These are phyloP conservation scores for Daldinia grandis DNA, from an alignment of 495 filamentous ascomycete species.

Conservation along the genomic window DNA sequence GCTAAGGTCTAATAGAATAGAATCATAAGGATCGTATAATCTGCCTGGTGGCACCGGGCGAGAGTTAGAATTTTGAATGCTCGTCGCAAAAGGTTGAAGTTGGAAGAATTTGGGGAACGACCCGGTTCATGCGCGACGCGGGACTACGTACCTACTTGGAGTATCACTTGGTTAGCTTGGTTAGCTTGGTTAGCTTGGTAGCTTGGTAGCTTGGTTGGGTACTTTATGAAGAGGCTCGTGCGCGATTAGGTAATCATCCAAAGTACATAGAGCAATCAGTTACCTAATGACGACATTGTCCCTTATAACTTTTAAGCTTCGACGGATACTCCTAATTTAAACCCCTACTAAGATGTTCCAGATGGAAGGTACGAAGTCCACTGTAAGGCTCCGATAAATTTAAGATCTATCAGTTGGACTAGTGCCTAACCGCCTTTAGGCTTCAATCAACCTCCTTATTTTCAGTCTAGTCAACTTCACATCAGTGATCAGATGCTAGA, in stretches of 20 bases:
- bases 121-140: conserved; percentile 19
- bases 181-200: too few species aligned
- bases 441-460: not conserved
- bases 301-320: conserved; percentile 1
- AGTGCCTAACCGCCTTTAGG: not conserved
- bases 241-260: not conserved
- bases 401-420: not conserved
- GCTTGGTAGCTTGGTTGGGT: not conserved
- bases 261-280: not conserved
- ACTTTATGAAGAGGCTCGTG: not conserved
- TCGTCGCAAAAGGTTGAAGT: conserved; percentile 44
- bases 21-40: conserved; percentile 50
- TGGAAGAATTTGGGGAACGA: conserved; percentile 37
- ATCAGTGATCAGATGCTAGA: too few species aligned
- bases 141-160: conserved; percentile 18
- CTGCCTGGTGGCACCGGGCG: conserved; percentile 44
- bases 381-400: not conserved
- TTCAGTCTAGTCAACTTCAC: conserved; percentile 1
- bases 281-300: not conserved
- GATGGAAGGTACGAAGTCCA: not conserved
- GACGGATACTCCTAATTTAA: not conserved
- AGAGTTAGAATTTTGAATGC: conserved; percentile 45
- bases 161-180: not conserved
- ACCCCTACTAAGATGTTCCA: not conserved
- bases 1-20: conserved; percentile 22